Evolutionary conservation across 345 rosid species (phyloP), one percentile per base, ranked within the genome.

Genomic region (Sapria himalayana): DNA sequence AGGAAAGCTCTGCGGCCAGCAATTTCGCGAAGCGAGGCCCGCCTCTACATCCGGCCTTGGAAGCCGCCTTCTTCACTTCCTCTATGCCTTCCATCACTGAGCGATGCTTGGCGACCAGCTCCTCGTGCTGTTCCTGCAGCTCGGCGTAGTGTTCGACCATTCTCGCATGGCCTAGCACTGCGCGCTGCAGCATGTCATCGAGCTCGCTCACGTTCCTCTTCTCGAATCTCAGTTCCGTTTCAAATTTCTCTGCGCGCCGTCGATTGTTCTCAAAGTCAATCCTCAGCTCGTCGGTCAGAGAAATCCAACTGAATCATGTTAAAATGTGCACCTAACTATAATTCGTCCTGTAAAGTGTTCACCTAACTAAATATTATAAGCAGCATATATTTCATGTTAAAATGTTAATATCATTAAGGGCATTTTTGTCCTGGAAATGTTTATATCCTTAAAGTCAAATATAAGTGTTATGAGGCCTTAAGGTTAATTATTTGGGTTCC

Each of bases 131-230:
- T 54, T 91, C 99, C 48, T 84, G 95, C 27, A 84, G 67, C 13
- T 89, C 95, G 36, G 79, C 65, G 37, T 89, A 89, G 52, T 89
- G 99, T 41, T 89, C 99, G 19, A 89, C 77, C 70, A 89, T 77
- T 55, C 92, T 79, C 43, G 79, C 93, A 58, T 89, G 95, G 12
- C 93, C 91, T 19, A 79, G 79, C 39, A 89, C 76, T 32, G 95
- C 58, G 69, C 98, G 74, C 31, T 55, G 51, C 36, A 89, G 77
- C 31, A 81, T 86, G 69, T 89, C 99, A 25, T 91, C 93, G 43
- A 84, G 59, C 63, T 84, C 95, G 56, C 75, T 81, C 0, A 69
- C 57, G 49, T 72, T 57, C 39, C 50, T 37, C 62, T 73, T 84
- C 74, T 74, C 99, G 33, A 55, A 51, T 54, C 58, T 69, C 48